A percentile compares a stretch with the other conserved stretches of the same genome.
phyloP scores from a whole-genome alignment of 257 asterid species.

The Solanum rostratum region DNA sequence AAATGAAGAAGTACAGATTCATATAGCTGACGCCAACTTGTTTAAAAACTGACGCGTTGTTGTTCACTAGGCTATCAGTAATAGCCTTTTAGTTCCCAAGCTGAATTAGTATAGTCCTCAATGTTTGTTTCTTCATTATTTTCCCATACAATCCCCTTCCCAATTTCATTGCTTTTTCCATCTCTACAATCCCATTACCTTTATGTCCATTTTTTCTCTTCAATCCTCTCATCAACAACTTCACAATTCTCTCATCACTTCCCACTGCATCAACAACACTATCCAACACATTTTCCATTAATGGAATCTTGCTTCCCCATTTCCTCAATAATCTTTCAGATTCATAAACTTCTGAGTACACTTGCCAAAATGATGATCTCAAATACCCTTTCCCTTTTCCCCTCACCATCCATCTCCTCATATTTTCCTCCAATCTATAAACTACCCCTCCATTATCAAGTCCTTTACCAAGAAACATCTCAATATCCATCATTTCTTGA shows the following conservation, averaged over 20 bases:
- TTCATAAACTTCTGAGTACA: slow-evolving; percentile 38
- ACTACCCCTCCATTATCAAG: slow-evolving; percentile 53
- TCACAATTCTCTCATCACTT: slow-evolving; percentile 58
- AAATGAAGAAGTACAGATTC: too few relatives aligned
- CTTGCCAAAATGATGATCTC: slow-evolving; percentile 79
- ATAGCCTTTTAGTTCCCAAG: background rate
- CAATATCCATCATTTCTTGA: slow-evolving; percentile 56
- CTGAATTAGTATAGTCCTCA: slow-evolving; percentile 39
- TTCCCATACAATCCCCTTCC: slow-evolving; percentile 90
- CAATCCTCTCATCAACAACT: slow-evolving; percentile 33
- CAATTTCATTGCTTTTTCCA: slow-evolving; percentile 46
- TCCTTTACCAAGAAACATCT: slow-evolving; percentile 35
- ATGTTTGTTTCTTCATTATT: slow-evolving; percentile 63
- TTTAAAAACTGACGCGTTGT: too few relatives aligned
- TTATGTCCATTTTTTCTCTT: slow-evolving; percentile 19
- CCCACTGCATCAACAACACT: slow-evolving; percentile 64
- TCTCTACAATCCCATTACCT: slow-evolving; percentile 20
- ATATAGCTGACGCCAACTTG: too few relatives aligned
- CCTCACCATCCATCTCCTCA: slow-evolving; percentile 58
- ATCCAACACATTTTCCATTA: slow-evolving; percentile 40
- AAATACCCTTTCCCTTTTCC: slow-evolving; percentile 66
- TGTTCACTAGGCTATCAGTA: background rate
- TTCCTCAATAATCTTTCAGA: slow-evolving; percentile 53
- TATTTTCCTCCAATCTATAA: slow-evolving; percentile 65
- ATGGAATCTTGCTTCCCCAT: slow-evolving; percentile 69